Evolutionary conservation across 2,329 filamentous ascomycete genomes (phyloP).

Genomic region (Fusarium redolens): DNA sequence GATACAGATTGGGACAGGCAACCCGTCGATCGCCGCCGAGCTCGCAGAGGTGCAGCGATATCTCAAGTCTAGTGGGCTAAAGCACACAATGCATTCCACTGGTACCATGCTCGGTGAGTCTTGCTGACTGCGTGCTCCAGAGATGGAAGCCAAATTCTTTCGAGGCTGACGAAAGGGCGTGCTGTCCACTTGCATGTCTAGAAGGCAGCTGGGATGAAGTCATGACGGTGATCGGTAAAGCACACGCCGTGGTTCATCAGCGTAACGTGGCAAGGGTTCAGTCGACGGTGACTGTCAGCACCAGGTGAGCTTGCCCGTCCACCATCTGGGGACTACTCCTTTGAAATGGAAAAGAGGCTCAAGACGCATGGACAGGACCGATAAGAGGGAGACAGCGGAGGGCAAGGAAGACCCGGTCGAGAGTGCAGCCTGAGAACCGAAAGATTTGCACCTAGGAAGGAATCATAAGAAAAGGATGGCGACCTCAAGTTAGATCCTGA

Average conservation of each 20-base stretch:
- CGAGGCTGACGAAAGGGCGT: too few relatives aligned
- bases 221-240: too few relatives aligned
- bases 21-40: neutral
- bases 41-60: neutral
- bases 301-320: neutral
- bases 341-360: neutral
- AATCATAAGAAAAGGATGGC: neutral
- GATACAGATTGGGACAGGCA: neutral
- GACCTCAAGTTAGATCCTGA: neutral
- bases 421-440: neutral
- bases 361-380: neutral
- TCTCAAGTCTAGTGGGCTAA: neutral
- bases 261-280: neutral
- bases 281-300: neutral
- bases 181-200: too few relatives aligned
- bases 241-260: neutral
- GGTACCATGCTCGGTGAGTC: too few relatives aligned
- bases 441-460: neutral
- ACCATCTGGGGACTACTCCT: neutral
- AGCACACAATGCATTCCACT: neutral
- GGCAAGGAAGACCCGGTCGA: neutral
- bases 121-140: too few relatives aligned
- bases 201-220: too few relatives aligned
- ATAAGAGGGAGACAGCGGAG: neutral
- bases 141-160: too few relatives aligned